Base-by-base conservation (phyloP, 352 stramenopile species). In the Phytopythium cucurbitacearum region DNA sequence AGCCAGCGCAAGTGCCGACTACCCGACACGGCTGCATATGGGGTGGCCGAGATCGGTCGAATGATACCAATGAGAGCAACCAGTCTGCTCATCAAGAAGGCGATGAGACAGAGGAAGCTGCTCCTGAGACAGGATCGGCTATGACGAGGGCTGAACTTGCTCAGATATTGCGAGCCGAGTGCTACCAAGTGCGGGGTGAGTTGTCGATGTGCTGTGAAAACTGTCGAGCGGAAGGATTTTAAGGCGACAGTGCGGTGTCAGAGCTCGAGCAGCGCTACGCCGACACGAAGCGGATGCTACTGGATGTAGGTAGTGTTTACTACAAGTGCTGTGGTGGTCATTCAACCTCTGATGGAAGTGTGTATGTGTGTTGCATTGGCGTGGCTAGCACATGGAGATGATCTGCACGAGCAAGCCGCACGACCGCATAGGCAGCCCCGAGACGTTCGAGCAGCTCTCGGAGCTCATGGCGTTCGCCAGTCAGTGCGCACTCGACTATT, bases 371-470 rank as follows among this genome's bases (percentile, higher is more conserved):
- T 58, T 8, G 21, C 21, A 28, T 28, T 28, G 21, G 21, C 21
- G 21, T 28, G 21, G 21, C 2, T 28, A 74, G 60, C 78, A 81
- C 32, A 56, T 84, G 34, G 75, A 83, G 39, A 57, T 71, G 21
- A 57, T 89, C 7, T 75, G 59, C 36, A 69, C 72, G 4, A 67
- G 60, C 39, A 87, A 87, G 56, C 72, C 69, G 7, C 73, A 69
- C 37, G 76, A 87, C 40, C 72, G 74, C 41, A 53, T 60, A 0
- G 65, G 60, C 0, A 60, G 62, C 4, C 59, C 71, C 4, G 76
- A 86, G 46, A 63, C 68, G n/a, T 85, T 85, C 48, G 76, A 87
- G n/a, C 71, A 76, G 40, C 64, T 87, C 1, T 53, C 75, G 2
- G 67, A 85, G 35, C 59, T 89, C 5, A 53, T 80, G 40, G 59